A percentile compares a stretch with the other conserved stretches of the same genome.
Conservation (phyloP, 495 filamentous ascomycete genomes). For the Neurospora africana region DNA sequence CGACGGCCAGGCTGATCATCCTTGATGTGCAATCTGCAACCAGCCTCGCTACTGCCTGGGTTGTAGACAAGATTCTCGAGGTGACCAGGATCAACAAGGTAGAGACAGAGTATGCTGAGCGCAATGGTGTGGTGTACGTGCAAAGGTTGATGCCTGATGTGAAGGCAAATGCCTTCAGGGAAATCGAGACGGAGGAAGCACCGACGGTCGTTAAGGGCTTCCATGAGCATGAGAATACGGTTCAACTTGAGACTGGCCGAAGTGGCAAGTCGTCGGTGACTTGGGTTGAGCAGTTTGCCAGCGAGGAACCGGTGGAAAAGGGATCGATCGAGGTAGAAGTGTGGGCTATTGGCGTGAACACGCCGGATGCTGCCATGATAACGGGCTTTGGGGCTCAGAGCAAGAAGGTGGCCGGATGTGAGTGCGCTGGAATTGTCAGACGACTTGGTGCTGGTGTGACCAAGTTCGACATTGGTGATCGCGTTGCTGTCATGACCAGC, state of each 20-base stretch:
- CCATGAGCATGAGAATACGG: not conserved
- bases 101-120: constrained; percentile 24
- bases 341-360: constrained; percentile 30
- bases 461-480: constrained; percentile 26
- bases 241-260: constrained; percentile 8
- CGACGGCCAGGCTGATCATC: constrained; percentile 12
- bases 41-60: constrained; percentile 4
- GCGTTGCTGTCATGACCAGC: constrained; percentile 27
- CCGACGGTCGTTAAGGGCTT: not conserved
- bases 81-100: not conserved
- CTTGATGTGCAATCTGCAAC: constrained; percentile 23
- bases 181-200: not conserved
- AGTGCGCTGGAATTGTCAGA: constrained; percentile 5
- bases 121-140: constrained; percentile 21
- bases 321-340: constrained; percentile 21
- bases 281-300: constrained; percentile 1
- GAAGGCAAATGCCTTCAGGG: constrained; percentile 9
- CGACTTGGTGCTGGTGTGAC: constrained; percentile 5
- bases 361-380: constrained; percentile 28
- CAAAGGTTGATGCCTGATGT: constrained; percentile 15
- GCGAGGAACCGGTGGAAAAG: not conserved
- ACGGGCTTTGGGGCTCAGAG: constrained; percentile 30
- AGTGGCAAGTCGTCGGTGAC: constrained; percentile 13
- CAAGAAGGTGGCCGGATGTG: constrained; percentile 26
- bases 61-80: constrained; percentile 13